phyloP scores from a whole-genome alignment of 306 rosid species.

The Vigna hirtella region DNA sequence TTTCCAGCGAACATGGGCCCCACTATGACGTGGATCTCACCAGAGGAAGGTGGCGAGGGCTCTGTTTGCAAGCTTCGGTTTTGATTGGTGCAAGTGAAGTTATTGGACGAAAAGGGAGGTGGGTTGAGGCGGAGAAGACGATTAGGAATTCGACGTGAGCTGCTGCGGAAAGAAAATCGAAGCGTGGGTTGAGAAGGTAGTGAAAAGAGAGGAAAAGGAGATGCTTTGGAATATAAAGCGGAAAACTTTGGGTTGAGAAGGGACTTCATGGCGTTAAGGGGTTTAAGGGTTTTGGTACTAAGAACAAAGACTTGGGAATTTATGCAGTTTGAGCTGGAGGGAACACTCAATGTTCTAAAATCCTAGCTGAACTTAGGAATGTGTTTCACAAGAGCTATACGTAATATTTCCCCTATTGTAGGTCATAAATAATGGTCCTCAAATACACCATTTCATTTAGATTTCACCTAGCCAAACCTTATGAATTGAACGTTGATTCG shows the following conservation, averaged over 20 bases:
- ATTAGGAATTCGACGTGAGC: constrained; percentile 38
- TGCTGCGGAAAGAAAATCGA: constrained; percentile 23
- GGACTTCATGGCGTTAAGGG: constrained; percentile 55
- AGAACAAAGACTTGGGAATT: background rate
- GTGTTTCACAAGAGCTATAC: too few species aligned
- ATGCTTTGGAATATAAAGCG: constrained; percentile 50
- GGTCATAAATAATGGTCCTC: too few species aligned
- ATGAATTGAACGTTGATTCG: too few species aligned
- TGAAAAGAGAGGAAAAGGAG: constrained; percentile 52
- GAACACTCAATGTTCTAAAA: background rate
- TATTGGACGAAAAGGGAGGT: constrained; percentile 41
- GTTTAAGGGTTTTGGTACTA: constrained; percentile 58
- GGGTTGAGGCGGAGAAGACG: constrained; percentile 50
- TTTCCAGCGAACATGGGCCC: constrained; percentile 99
- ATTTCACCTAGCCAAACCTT: too few species aligned
- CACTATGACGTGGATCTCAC: constrained; percentile 85
- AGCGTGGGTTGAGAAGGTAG: constrained; percentile 39
- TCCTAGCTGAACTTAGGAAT: too few species aligned
- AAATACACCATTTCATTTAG: too few species aligned
- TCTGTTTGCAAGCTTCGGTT: constrained; percentile 50
- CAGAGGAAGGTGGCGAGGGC: constrained; percentile 53
- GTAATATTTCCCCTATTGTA: too few species aligned
- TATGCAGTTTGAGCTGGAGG: background rate
- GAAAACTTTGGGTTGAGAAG: constrained; percentile 60
- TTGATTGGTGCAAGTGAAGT: constrained; percentile 41